A percentile compares a stretch with the other conserved stretches of the same genome.
Conservation (phyloP, 345 rosid species). For the Mangifera indica region DNA sequence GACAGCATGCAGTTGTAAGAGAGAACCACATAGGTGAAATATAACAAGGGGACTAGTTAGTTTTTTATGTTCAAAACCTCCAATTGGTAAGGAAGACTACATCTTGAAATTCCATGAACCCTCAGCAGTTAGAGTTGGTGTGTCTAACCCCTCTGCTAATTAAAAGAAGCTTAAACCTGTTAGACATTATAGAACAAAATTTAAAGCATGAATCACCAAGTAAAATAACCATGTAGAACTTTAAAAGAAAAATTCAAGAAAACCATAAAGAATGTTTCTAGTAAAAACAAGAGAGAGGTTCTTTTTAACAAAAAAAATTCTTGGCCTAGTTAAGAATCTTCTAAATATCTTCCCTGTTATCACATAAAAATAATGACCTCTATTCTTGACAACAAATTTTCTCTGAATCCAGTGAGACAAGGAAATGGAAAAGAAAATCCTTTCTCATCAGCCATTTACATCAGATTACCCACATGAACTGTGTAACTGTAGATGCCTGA, state of each 20-base stretch:
- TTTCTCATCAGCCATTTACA: neutral
- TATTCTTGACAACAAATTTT: neutral
- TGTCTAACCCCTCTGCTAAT: constrained; percentile 28
- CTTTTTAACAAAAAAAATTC: neutral
- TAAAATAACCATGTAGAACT: neutral
- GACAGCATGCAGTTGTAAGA: neutral
- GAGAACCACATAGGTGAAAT: neutral
- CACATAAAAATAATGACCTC: neutral
- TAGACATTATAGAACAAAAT: neutral
- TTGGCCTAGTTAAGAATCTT: neutral
- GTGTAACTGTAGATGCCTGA: no score
- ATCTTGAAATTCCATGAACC: constrained; percentile 36
- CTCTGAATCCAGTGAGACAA: neutral
- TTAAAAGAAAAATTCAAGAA: neutral
- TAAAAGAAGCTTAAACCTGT: constrained; percentile 35
- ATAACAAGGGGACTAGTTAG: neutral
- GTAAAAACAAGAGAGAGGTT: neutral
- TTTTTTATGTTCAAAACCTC: neutral
- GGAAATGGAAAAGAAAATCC: neutral
- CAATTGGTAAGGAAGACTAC: neutral
- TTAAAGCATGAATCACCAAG: neutral
- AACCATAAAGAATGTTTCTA: neutral
- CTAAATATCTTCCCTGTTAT: neutral
- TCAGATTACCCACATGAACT: neutral
- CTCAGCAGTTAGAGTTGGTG: constrained; percentile 32